Percentiles rank a stretch among this genome's conserved stretches.
Evolutionary conservation across 768 basidiomycete species (phyloP).

Genomic region (Mycena maculata): DNA sequence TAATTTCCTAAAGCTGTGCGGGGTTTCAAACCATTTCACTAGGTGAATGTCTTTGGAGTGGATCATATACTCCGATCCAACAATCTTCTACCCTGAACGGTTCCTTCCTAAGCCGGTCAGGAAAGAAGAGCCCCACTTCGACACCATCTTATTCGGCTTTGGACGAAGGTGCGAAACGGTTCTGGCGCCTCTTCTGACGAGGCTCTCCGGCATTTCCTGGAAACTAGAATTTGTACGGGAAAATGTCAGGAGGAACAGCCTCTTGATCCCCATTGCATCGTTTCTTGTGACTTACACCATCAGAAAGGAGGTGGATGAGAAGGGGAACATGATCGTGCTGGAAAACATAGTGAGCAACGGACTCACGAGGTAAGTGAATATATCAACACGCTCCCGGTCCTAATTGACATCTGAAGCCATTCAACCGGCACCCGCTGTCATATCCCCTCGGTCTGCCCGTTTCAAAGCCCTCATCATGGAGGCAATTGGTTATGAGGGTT

Average conservation of each 20-base stretch:
- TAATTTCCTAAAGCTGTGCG: no score
- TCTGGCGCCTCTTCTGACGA: no score
- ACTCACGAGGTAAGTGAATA: neutral
- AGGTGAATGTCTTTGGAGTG: no score
- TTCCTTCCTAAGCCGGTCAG: no score
- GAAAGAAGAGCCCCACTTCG: no score
- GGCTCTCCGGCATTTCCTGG: no score
- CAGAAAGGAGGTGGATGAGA: neutral
- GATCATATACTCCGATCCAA: no score
- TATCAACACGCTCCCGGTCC: neutral
- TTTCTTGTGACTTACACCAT: slow-evolving; percentile 2
- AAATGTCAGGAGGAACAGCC: neutral
- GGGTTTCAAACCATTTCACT: no score
- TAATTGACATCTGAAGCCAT: neutral
- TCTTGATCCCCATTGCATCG: neutral
- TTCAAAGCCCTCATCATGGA: slow-evolving; percentile 8
- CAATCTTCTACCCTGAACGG: no score
- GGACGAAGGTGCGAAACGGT: no score
- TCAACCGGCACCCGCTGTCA: neutral
- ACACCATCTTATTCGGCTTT: no score
- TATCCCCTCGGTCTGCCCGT: neutral
- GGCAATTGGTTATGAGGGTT: neutral
- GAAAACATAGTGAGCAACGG: neutral
- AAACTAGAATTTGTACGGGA: slow-evolving; percentile 8
- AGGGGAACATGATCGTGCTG: neutral